Percentiles rank a stretch among this genome's conserved stretches.
phyloP scores from a whole-genome alignment of 2,329 filamentous ascomycete genomes.

The Ilyonectria mors-panacis region DNA sequence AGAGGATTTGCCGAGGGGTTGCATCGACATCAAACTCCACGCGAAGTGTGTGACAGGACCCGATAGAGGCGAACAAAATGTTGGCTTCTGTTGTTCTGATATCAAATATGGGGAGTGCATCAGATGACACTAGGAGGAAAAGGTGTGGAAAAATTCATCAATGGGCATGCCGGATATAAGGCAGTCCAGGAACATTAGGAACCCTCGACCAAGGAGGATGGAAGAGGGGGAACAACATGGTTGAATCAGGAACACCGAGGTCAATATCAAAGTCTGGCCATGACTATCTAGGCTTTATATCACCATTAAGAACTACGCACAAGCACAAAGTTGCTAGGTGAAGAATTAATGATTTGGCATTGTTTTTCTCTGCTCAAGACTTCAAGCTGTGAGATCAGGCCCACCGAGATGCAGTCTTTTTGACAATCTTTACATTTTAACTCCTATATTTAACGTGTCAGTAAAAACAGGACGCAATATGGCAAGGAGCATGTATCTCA shows the following conservation, averaged over 20 bases:
- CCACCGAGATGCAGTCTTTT: background rate
- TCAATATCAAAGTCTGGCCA: background rate
- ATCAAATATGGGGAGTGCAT: conserved; percentile 14
- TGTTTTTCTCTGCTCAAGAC: conserved; percentile 14
- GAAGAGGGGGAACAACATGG: too few species aligned
- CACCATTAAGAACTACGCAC: background rate
- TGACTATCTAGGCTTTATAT: background rate
- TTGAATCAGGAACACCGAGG: background rate
- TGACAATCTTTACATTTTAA: conserved; percentile 15
- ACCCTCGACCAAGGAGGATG: too few species aligned
- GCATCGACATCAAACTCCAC: conserved; percentile 5
- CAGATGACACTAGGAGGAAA: background rate
- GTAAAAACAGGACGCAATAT: background rate
- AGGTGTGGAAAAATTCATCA: background rate
- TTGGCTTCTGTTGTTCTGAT: conserved; percentile 12
- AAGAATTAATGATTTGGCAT: conserved; percentile 9
- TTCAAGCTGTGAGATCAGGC: conserved; percentile 1
- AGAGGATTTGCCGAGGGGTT: conserved; percentile 4
- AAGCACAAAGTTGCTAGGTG: background rate
- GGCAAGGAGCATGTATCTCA: too few species aligned
- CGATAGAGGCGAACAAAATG: conserved; percentile 2
- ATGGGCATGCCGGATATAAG: background rate
- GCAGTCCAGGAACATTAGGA: too few species aligned
- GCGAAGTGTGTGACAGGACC: conserved; percentile 8
- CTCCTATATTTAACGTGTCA: conserved; percentile 13